These are phyloP conservation scores for Sporothrix inflata DNA, from an alignment of 2,329 filamentous ascomycete genomes.

Conservation along the genomic window DNA sequence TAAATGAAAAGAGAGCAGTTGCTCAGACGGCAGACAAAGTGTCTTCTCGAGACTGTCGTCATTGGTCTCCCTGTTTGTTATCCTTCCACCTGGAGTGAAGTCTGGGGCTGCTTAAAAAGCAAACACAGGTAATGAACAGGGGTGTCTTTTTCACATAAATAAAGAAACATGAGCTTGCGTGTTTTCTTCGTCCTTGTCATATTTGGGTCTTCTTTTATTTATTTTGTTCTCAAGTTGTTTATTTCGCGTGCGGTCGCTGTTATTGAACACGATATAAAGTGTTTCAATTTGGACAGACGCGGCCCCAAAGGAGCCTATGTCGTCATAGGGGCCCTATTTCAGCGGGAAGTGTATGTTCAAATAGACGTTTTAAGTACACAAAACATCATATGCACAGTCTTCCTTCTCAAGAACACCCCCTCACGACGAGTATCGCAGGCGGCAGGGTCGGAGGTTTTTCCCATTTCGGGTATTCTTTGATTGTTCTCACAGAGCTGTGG, in stretches of 20 bases:
- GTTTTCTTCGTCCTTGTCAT: background rate
- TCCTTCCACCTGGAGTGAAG: background rate
- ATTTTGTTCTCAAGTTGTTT: background rate
- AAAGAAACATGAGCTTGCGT: background rate
- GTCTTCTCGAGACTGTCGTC: background rate
- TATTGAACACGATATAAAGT: background rate
- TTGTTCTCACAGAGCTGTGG: background rate
- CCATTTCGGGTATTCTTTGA: background rate
- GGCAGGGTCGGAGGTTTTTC: conserved; percentile 11
- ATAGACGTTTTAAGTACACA: background rate
- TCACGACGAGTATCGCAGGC: background rate
- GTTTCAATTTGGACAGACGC: background rate
- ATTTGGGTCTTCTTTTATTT: background rate
- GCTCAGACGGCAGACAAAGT: background rate
- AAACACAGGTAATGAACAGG: background rate
- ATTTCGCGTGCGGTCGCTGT: background rate
- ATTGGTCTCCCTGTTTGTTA: background rate
- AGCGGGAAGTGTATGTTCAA: background rate
- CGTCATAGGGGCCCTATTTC: conserved; percentile 6
- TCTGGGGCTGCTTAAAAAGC: background rate
- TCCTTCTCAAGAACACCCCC: background rate
- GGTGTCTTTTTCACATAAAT: background rate
- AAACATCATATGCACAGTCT: background rate
- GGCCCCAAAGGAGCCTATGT: background rate
- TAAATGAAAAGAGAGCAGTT: background rate